Percentiles rank a stretch among this genome's conserved stretches.
Evolutionary conservation across 257 asterid species (phyloP).

Genomic region (Nicotiana paniculata): DNA sequence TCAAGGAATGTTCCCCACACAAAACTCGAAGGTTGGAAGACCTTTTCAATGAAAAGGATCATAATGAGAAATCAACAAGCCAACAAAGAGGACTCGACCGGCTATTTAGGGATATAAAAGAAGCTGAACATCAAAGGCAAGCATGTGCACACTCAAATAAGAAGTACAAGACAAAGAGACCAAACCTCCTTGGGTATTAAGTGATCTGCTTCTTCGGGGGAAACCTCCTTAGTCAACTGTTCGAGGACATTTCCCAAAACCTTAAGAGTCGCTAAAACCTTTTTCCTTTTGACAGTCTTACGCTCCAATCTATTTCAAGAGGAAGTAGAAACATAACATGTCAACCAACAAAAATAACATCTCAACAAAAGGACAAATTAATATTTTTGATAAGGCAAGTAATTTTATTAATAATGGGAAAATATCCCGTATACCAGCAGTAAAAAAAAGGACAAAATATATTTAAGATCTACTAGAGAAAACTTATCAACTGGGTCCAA

Average conservation of each 20-base stretch:
- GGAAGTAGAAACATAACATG: slow-evolving; percentile 3
- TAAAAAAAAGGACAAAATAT: neutral
- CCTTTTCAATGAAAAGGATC: neutral
- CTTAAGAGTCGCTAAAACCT: slow-evolving; percentile 88
- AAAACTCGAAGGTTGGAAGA: neutral
- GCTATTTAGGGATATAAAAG: neutral
- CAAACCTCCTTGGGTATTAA: slow-evolving; percentile 86
- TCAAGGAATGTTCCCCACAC: neutral
- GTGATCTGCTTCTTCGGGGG: slow-evolving; percentile 94
- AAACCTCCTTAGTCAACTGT: slow-evolving; percentile 74
- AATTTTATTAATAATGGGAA: neutral
- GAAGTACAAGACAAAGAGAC: neutral
- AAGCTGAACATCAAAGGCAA: neutral
- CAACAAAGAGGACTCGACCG: neutral
- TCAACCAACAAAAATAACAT: slow-evolving; percentile 1
- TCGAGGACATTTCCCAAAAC: slow-evolving; percentile 77
- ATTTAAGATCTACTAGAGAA: neutral
- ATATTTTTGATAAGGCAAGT: neutral
- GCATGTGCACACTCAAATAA: neutral
- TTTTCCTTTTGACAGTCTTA: slow-evolving; percentile 70
- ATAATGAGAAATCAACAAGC: neutral
- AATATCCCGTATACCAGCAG: neutral
- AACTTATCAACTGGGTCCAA: neutral
- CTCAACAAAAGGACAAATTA: neutral
- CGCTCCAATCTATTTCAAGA: slow-evolving; percentile 70